Conservation (phyloP, 2,329 filamentous ascomycete species). For the Calonectria honghensis region DNA sequence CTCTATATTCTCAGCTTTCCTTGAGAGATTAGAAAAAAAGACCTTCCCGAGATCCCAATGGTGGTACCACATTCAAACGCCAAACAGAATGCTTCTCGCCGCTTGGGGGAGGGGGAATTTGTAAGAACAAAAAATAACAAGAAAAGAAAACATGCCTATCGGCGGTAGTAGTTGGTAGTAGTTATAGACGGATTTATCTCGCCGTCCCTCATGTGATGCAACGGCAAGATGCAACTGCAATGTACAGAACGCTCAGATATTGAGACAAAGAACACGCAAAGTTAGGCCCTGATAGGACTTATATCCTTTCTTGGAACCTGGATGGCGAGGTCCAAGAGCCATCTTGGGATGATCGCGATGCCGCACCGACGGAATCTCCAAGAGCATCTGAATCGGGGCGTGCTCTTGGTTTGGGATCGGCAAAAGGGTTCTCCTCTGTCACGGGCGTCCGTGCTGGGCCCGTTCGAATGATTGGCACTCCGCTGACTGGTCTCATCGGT, state of each 20-base stretch:
- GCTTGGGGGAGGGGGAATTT: slow-evolving; percentile 39
- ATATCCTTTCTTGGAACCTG: slow-evolving; percentile 57
- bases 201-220: slow-evolving; percentile 45
- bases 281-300: slow-evolving; percentile 31
- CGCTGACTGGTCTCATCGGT: slow-evolving; percentile 77
- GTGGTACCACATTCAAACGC: slow-evolving; percentile 54
- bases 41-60: slow-evolving; percentile 48
- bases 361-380: slow-evolving; percentile 49
- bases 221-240: slow-evolving; percentile 45
- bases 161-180: slow-evolving; percentile 39
- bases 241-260: slow-evolving; percentile 55
- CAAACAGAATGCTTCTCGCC: slow-evolving; percentile 53
- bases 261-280: slow-evolving; percentile 43
- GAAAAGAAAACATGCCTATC: slow-evolving; percentile 38
- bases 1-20: slow-evolving; percentile 46
- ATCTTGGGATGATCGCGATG: slow-evolving; percentile 47
- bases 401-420: slow-evolving; percentile 58
- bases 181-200: slow-evolving; percentile 35
- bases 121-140: slow-evolving; percentile 37
- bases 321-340: slow-evolving; percentile 54
- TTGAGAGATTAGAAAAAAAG: slow-evolving; percentile 42
- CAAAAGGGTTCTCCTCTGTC: slow-evolving; percentile 72
- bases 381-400: slow-evolving; percentile 53
- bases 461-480: slow-evolving; percentile 76
- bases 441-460: slow-evolving; percentile 80